phyloP scores from a whole-genome alignment of 2,329 filamentous ascomycete genomes.

The Podosphaera aphanis region DNA sequence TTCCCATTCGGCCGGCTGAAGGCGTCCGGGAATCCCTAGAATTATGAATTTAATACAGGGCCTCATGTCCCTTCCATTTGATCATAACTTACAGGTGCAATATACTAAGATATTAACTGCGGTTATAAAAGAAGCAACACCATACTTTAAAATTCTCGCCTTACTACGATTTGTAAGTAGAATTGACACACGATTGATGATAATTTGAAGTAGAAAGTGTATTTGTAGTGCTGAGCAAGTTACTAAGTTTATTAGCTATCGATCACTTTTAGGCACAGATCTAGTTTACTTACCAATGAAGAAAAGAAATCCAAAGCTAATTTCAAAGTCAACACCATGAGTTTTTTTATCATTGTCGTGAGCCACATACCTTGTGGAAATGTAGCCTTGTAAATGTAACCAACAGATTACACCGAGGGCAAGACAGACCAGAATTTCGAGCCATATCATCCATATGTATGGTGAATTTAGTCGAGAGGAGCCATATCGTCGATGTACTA shows the following conservation, averaged over 20 bases:
- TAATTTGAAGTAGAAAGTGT: constrained; percentile 29
- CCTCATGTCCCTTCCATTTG: neutral
- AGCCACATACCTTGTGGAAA: constrained; percentile 15
- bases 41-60: neutral
- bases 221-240: constrained; percentile 19
- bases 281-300: constrained; percentile 6
- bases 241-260: constrained; percentile 4
- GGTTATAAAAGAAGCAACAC: constrained; percentile 19
- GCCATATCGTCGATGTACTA: constrained; percentile 15
- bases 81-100: constrained; percentile 20
- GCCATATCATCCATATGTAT: constrained; percentile 23
- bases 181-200: constrained; percentile 28
- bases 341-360: neutral
- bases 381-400: constrained; percentile 18
- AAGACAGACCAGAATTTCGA: constrained; percentile 20
- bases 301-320: constrained; percentile 10
- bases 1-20: constrained; percentile 21
- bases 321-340: neutral
- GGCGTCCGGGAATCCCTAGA: constrained; percentile 23
- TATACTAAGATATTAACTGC: constrained; percentile 29
- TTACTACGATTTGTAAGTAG: constrained; percentile 21
- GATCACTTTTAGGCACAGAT: neutral
- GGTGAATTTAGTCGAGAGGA: constrained; percentile 13
- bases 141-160: constrained; percentile 21
- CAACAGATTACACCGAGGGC: constrained; percentile 19